Evolutionary conservation across 768 basidiomycete species (phyloP).

Genomic region (Boletus pseudopeckii): DNA sequence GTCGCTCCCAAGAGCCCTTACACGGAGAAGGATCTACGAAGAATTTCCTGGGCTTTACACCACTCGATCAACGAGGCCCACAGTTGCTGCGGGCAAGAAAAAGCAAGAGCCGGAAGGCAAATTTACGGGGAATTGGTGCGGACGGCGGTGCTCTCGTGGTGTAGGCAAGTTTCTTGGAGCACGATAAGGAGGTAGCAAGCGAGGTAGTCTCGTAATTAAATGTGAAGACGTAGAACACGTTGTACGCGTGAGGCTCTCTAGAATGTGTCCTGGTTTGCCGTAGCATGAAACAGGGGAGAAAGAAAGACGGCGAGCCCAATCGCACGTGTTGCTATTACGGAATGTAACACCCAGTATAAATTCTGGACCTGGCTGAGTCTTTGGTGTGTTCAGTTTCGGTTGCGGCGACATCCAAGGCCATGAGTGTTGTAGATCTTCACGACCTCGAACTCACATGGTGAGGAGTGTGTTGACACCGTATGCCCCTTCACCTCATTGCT

Average conservation of each 20-base stretch:
- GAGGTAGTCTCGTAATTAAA: neutral
- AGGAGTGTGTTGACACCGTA: constrained; percentile 20
- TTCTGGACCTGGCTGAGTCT: constrained; percentile 1
- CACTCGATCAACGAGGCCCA: constrained; percentile 18
- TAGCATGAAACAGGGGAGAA: neutral
- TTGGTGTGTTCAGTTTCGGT: constrained; percentile 17
- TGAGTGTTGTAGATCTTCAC: constrained; percentile 41
- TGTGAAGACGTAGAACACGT: constrained; percentile 7
- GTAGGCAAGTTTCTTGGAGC: constrained; percentile 5
- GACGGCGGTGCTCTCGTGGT: constrained; percentile 17
- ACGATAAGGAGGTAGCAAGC: neutral
- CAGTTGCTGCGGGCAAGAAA: constrained; percentile 27
- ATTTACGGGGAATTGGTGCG: constrained; percentile 30
- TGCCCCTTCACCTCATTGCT: constrained; percentile 1
- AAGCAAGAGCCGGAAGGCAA: constrained; percentile 35
- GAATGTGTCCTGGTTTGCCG: neutral
- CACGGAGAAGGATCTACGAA: constrained; percentile 11
- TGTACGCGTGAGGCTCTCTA: constrained; percentile 9
- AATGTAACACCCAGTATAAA: constrained; percentile 23
- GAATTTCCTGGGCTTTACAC: constrained; percentile 29
- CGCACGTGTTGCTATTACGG: constrained; percentile 25
- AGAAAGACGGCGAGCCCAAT: neutral
- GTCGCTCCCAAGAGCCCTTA: constrained; percentile 3
- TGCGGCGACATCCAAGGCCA: constrained; percentile 22
- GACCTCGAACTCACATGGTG: constrained; percentile 55